Evolutionary conservation across 129 eudicot genomes (phyloP).

Genomic region (Flaveria ramosissima): DNA sequence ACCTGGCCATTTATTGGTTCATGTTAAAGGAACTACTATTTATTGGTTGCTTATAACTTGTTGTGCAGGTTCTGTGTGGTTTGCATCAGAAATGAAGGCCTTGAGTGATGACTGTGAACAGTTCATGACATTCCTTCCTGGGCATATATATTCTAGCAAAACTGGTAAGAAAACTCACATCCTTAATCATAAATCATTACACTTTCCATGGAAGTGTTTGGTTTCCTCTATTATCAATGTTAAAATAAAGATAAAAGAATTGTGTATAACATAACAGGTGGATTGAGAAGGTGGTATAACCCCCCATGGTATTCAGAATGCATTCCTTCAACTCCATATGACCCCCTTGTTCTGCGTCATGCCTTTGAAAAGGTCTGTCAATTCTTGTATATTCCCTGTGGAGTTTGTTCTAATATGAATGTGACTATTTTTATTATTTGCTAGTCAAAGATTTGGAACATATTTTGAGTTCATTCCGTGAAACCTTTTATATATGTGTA

Average conservation of each 20-base stretch:
- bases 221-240: background rate
- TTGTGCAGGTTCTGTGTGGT: slow-evolving; percentile 95
- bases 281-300: slow-evolving; percentile 90
- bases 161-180: slow-evolving; percentile 45
- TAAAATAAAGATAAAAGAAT: background rate
- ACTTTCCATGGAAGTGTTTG: background rate
- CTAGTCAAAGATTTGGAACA: background rate
- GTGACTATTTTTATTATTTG: background rate
- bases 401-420: background rate
- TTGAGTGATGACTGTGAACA: slow-evolving; percentile 98
- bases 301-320: slow-evolving; percentile 83
- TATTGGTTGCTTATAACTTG: slow-evolving; percentile 61
- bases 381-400: background rate
- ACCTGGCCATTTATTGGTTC: background rate
- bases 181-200: background rate
- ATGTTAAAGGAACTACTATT: background rate
- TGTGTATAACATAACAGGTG: slow-evolving; percentile 51
- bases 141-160: slow-evolving; percentile 97
- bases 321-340: slow-evolving; percentile 85
- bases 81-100: slow-evolving; percentile 98
- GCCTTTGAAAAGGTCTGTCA: slow-evolving; percentile 88
- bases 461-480: background rate
- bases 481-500: background rate
- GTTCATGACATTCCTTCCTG: slow-evolving; percentile 84
- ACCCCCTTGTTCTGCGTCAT: slow-evolving; percentile 65